A percentile compares a stretch with the other conserved stretches of the same genome.
These are phyloP conservation scores for Moniliophthora roreri DNA, from an alignment of 1,284 basidiomycete genomes.

Conservation along the genomic window DNA sequence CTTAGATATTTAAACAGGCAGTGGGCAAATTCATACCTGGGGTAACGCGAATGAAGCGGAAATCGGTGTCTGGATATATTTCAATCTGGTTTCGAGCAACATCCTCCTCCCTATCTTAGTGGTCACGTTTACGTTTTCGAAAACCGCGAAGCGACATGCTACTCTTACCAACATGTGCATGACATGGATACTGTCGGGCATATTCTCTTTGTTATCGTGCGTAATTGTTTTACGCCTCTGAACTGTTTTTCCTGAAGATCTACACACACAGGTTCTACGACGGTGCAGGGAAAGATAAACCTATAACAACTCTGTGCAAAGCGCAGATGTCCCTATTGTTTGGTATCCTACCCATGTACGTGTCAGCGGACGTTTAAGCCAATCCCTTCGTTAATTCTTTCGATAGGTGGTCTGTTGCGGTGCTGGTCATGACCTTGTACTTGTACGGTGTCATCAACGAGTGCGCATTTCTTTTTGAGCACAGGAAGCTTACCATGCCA, in stretches of 20 bases:
- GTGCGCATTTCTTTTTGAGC: conserved; percentile 15
- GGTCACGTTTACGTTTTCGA: conserved; percentile 33
- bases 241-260: background rate
- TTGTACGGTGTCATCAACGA: conserved; percentile 27
- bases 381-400: background rate
- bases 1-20: background rate
- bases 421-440: conserved; percentile 36
- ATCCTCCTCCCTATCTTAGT: conserved; percentile 38
- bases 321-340: conserved; percentile 43
- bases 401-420: conserved; percentile 36
- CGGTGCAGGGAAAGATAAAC: conserved; percentile 39
- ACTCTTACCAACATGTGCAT: conserved; percentile 42
- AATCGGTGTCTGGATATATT: conserved; percentile 31
- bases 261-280: conserved; percentile 34
- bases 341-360: conserved; percentile 46
- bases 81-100: conserved; percentile 33
- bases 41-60: background rate
- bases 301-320: conserved; percentile 38
- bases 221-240: background rate
- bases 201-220: conserved; percentile 16
- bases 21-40: background rate
- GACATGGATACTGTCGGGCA: conserved; percentile 42
- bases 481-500: conserved; percentile 19
- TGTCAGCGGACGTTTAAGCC: conserved; percentile 1
- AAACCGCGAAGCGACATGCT: conserved; percentile 31